Conservation (phyloP, 192 early-diverging fungal species). For the Coemansia sp. region DNA sequence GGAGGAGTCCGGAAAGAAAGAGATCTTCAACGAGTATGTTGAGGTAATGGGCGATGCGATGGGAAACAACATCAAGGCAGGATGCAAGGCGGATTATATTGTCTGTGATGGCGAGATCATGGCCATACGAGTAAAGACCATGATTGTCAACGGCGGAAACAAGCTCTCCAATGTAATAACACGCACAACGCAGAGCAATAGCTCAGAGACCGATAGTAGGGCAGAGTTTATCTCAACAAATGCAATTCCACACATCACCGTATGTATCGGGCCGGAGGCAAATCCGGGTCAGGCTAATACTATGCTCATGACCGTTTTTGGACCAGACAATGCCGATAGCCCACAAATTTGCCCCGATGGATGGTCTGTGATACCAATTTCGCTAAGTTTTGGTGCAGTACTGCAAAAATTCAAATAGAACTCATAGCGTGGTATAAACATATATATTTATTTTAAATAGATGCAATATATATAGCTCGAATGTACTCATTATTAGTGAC, state of each 20-base stretch:
- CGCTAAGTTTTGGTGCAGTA: conserved; percentile 34
- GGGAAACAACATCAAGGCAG: conserved; percentile 2
- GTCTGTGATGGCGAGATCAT: conserved; percentile 54
- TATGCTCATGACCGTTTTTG: conserved; percentile 47
- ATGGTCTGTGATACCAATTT: conserved; percentile 43
- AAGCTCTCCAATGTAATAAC: conserved; percentile 18
- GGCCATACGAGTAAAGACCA: conserved; percentile 40
- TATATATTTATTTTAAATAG: no score
- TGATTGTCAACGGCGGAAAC: conserved; percentile 6
- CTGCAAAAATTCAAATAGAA: conserved; percentile 25
- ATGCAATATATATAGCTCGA: no score
- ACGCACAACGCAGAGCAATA: not conserved
- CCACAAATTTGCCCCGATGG: conserved; percentile 23
- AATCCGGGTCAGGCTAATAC: conserved; percentile 36
- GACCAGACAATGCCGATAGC: conserved; percentile 27
- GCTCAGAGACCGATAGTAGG: not conserved
- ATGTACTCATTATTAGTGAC: no score
- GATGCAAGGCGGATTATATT: conserved; percentile 53
- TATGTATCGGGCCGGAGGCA: conserved; percentile 21
- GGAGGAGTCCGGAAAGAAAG: conserved; percentile 24
- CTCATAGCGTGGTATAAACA: no score
- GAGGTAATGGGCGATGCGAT: not conserved
- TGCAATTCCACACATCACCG: conserved; percentile 43
- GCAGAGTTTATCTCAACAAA: conserved; percentile 17
- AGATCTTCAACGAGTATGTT: conserved; percentile 33